A percentile compares a stretch with the other conserved stretches of the same genome.
These are phyloP conservation scores for Salvia sclarea DNA, from an alignment of 305 asterid genomes.

Conservation along the genomic window DNA sequence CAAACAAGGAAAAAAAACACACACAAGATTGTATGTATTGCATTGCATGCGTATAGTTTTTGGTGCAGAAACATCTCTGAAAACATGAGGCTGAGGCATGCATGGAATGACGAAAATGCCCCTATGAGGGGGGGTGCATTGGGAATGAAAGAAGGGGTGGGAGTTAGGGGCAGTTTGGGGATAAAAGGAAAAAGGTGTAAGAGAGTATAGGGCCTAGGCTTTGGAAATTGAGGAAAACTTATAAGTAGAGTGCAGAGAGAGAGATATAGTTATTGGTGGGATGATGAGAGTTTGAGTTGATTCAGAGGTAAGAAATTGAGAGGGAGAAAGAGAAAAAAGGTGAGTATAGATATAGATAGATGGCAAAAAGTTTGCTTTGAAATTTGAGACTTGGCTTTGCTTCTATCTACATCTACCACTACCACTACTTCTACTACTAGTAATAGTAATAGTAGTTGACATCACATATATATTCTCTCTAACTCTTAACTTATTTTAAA, in stretches of 20 bases:
- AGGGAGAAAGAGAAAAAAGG: constrained; percentile 23
- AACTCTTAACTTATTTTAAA: background rate
- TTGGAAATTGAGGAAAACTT: constrained; percentile 71
- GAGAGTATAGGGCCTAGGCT: constrained; percentile 70
- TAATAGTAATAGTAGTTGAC: constrained; percentile 10
- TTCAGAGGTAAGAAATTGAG: constrained; percentile 35
- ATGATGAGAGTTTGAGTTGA: constrained; percentile 28
- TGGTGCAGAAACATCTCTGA: constrained; percentile 75
- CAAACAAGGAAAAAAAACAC: constrained; percentile 38
- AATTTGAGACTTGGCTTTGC: constrained; percentile 37
- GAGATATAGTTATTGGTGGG: constrained; percentile 22
- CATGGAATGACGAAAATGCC: constrained; percentile 50
- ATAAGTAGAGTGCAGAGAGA: constrained; percentile 29
- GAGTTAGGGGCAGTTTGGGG: too few species aligned
- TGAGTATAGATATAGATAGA: background rate
- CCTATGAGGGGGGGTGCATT: constrained; percentile 48
- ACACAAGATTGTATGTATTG: background rate
- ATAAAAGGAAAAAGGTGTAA: constrained; percentile 40
- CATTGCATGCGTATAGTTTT: constrained; percentile 88
- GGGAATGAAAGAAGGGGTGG: constrained; percentile 58
- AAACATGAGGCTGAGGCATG: constrained; percentile 81
- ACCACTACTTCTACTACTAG: background rate
- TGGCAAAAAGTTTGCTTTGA: constrained; percentile 19
- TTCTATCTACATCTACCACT: constrained; percentile 21
- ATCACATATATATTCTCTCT: background rate